Conservation (phyloP, 1,139 yeast species). For the Pichia sp. region DNA sequence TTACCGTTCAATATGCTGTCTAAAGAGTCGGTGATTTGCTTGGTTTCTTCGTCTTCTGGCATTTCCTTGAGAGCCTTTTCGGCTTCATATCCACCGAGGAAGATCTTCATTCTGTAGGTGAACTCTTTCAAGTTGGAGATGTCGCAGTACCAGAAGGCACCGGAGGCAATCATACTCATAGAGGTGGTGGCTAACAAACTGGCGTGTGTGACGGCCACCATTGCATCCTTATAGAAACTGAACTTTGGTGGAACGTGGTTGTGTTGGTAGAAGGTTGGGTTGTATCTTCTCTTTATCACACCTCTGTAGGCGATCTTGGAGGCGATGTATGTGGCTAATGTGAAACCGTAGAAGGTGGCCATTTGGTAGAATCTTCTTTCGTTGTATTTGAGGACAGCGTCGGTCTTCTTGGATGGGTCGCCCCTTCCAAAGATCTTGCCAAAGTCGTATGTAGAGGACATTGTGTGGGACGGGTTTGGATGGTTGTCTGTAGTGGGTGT, state of each 20-base stretch:
- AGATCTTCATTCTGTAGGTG: slow-evolving; percentile 62
- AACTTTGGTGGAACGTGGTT: slow-evolving; percentile 86
- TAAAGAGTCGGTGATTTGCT: slow-evolving; percentile 41
- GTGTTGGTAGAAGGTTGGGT: slow-evolving; percentile 79
- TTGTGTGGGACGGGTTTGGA: too few species aligned
- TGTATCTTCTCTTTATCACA: slow-evolving; percentile 66
- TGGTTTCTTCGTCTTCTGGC: slow-evolving; percentile 70
- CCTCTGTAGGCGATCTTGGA: slow-evolving; percentile 76
- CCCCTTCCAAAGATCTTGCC: slow-evolving; percentile 30
- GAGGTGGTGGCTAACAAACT: slow-evolving; percentile 72
- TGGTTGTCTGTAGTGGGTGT: too few species aligned
- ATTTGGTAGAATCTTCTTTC: slow-evolving; percentile 69
- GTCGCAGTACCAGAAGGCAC: slow-evolving; percentile 79
- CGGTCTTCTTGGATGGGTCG: slow-evolving; percentile 27
- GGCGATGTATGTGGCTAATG: slow-evolving; percentile 68
- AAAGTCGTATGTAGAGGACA: slow-evolving; percentile 24
- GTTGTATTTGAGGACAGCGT: slow-evolving; percentile 36
- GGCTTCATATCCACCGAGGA: slow-evolving; percentile 67
- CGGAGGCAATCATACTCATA: slow-evolving; percentile 70
- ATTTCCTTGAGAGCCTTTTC: slow-evolving; percentile 46
- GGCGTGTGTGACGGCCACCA: slow-evolving; percentile 83
- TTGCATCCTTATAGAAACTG: slow-evolving; percentile 80
- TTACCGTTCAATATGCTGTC: slow-evolving; percentile 20
- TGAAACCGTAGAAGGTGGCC: slow-evolving; percentile 69
- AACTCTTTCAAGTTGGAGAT: slow-evolving; percentile 69